A percentile compares a stretch with the other conserved stretches of the same genome.
These are phyloP conservation scores for Exophiala bonariae DNA, from an alignment of 2,329 filamentous ascomycete species.

Conservation along the genomic window DNA sequence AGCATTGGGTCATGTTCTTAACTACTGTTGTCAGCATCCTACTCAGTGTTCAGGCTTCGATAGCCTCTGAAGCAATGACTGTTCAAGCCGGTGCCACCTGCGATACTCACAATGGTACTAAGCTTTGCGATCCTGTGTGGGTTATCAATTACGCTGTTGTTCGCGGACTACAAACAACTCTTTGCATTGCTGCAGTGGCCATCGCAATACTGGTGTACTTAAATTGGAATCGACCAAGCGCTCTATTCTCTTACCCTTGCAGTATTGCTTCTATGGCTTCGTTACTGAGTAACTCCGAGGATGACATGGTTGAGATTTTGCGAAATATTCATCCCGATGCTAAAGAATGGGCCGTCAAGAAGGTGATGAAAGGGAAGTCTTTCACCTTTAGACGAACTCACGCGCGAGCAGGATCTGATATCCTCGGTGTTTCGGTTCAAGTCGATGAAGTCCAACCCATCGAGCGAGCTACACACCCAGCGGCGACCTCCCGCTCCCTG, in stretches of 20 bases:
- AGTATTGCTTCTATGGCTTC: constrained; percentile 12
- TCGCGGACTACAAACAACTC: constrained; percentile 6
- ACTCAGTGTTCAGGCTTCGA: constrained; percentile 2
- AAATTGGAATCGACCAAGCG: constrained; percentile 10
- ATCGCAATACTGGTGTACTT: constrained; percentile 3
- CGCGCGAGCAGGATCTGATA: no score
- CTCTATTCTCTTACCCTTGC: constrained; percentile 9
- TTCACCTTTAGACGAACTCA: constrained; percentile 1
- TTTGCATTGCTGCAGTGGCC: background rate
- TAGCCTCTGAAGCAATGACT: constrained; percentile 14
- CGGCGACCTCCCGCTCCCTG: background rate
- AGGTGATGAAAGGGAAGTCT: background rate
- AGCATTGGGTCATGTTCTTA: constrained; percentile 13
- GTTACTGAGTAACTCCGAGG: constrained; percentile 3
- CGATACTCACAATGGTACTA: constrained; percentile 5
- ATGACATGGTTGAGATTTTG: background rate
- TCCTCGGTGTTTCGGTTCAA: no score
- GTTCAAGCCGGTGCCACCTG: constrained; percentile 8
- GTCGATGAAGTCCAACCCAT: no score
- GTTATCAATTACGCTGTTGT: constrained; percentile 9
- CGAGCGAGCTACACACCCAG: no score
- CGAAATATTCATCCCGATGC: background rate
- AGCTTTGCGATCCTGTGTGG: constrained; percentile 13
- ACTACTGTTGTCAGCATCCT: constrained; percentile 7
- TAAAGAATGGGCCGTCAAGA: background rate